Evolutionary conservation across 2,329 filamentous ascomycete genomes (phyloP).

Genomic region (Apiospora aurea): DNA sequence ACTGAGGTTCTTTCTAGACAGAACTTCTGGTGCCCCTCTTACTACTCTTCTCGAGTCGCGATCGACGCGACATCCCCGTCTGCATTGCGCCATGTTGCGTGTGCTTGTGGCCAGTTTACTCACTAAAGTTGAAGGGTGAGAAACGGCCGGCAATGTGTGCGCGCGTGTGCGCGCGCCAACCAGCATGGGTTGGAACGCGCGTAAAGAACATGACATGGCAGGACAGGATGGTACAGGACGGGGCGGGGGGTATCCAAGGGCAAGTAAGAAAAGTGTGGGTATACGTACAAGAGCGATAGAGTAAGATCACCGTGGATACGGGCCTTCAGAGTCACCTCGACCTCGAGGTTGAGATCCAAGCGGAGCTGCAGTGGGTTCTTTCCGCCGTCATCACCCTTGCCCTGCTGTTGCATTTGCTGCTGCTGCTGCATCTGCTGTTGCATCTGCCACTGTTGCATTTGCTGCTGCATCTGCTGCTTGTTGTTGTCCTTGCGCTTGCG

Average conservation of each 20-base stretch:
- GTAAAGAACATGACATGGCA: constrained; percentile 10
- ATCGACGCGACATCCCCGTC: background rate
- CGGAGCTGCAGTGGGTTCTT: constrained; percentile 74
- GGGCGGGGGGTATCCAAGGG: constrained; percentile 17
- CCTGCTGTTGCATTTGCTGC: constrained; percentile 41
- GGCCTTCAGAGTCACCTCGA: constrained; percentile 86
- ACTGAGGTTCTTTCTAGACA: constrained; percentile 7
- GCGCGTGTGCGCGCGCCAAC: background rate
- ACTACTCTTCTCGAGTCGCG: constrained; percentile 1
- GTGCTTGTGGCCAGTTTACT: constrained; percentile 17
- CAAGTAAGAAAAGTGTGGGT: constrained; percentile 22
- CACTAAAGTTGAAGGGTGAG: constrained; percentile 8
- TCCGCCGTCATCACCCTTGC: constrained; percentile 47
- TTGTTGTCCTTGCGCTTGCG: constrained; percentile 34
- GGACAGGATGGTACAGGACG: constrained; percentile 6
- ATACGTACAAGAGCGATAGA: constrained; percentile 67
- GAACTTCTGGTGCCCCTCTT: background rate
- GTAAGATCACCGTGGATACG: constrained; percentile 86
- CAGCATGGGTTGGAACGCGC: constrained; percentile 10
- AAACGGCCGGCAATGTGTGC: background rate
- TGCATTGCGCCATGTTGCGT: background rate
- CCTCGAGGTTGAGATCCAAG: constrained; percentile 81
- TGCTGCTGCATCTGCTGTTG: constrained; percentile 31
- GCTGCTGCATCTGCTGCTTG: constrained; percentile 35
- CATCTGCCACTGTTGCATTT: constrained; percentile 38